Base-by-base conservation (phyloP, 768 basidiomycete genomes). In the Saitozyma podzolica region DNA sequence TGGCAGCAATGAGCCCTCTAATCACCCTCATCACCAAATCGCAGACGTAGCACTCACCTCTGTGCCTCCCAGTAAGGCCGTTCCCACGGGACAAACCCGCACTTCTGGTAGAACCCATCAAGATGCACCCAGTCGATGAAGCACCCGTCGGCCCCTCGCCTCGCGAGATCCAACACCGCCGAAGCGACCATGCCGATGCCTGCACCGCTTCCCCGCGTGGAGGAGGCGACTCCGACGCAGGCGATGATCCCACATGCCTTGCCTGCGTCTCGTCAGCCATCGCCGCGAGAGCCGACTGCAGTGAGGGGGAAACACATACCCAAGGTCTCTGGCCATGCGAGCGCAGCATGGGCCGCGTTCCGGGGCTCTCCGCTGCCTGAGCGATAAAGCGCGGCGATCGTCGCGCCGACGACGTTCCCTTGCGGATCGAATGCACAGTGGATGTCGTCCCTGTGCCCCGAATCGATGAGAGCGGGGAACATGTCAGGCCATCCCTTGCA, bases 61-160 rank as follows among this genome's bases (percentile, higher is more conserved):
- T 29, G 29, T 29, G 29, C 29, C 29, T 29, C 29, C 29, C 29
- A 29, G 29, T 29, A 29, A 29, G 29, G 29, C 29, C 29, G 29
- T 29, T 54, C 60, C 60, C 60, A 69, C 85, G 90, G 8, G 83
- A 94, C 50, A 92, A 92, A 76, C 86, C 88, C 0, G 92, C 95
- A 68, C 83, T 95, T 50, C 81, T 91, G 0, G 76, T 78, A 50
- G 37, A 62, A 59, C 40, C 43, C 48, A 13, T 56, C 40, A 42
- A 48, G 16, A 37, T 53, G 14, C 16, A 40, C 53, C 59, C 45
- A 42, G 16, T 57, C 45, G 51, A 61, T 56, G 54, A 56, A 61
- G 29, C 54, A 55, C 16, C 60, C 60, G 48, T 61, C 60, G 3
- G 60, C 60, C 1, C 60, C 60, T 17, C 60, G 40, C 37, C 37